Conservation (phyloP, 306 rosid genomes). For the Ziziphus jujuba region DNA sequence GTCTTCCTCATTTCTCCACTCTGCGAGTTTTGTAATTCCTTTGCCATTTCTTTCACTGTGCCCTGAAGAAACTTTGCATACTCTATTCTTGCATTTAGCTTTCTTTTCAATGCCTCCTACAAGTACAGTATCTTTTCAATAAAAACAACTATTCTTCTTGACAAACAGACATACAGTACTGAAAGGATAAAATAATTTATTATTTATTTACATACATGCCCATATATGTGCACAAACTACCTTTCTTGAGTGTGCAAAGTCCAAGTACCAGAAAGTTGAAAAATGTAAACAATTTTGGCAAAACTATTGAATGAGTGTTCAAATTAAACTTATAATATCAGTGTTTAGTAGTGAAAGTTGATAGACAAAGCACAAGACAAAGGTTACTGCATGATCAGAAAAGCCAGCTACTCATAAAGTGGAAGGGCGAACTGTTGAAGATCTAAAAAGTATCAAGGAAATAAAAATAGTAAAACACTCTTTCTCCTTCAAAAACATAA, state of each 20-base stretch:
- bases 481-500: background rate
- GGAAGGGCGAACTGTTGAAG: background rate
- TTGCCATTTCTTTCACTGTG: slow-evolving; percentile 97
- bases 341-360: background rate
- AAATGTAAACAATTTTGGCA: too few relatives aligned
- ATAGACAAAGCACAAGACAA: background rate
- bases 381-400: background rate
- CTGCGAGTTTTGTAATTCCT: slow-evolving; percentile 84
- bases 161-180: background rate
- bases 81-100: slow-evolving; percentile 90
- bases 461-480: background rate
- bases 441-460: background rate
- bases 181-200: background rate
- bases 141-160: slow-evolving; percentile 21
- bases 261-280: too few relatives aligned
- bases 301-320: too few relatives aligned
- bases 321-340: too few relatives aligned
- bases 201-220: background rate
- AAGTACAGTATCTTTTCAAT: slow-evolving; percentile 24
- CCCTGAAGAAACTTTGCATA: slow-evolving; percentile 96
- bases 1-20: slow-evolving; percentile 92
- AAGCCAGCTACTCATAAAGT: background rate
- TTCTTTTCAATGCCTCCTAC: slow-evolving; percentile 93
- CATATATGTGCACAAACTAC: too few relatives aligned
- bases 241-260: too few relatives aligned